Base-by-base conservation (phyloP, 345 rosid species). In the Streptanthus diversifolius region DNA sequence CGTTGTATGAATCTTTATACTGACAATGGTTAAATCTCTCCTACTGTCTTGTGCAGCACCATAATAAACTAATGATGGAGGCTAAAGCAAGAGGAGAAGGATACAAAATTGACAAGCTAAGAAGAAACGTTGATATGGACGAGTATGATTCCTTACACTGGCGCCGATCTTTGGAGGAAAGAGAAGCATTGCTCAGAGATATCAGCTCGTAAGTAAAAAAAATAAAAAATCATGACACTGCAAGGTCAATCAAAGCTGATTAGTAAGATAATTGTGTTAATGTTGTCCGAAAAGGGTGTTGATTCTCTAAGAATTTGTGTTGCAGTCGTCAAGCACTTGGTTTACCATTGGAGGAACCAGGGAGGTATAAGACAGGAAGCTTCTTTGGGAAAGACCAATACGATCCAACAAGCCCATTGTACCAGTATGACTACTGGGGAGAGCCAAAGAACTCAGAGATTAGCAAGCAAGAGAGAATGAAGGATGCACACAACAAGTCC, bases 101-200 rank as follows among this genome's bases (percentile, higher is more conserved):
- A 21, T 88, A 93, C 77, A 91, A 91, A 81, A 84, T 91, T 25
- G 29, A 74, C 71, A 81, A 86, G 79, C 82, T 93, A 69, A 85
- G 82, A 75, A 80, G 97, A 75, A 89, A 91, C 77, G 76, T 72
- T 44, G 98, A 93, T 77, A 91, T 93, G 98, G 98, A 93, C 67
- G 97, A 89, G 79, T 93, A 88, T 71, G 97, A 93, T 78, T 67
- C 72, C 51, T 55, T 91, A 56, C 98, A 93, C 59, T 93, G 96
- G 97, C 89, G 84, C 52, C 88, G 97, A 36, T 93, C 98, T 59
- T 76, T 85, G 12, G 96, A 89, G 76, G 98, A 93, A 87, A 88
- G 98, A 75, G 98, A 91, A 81, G 97, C 96, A 78, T 85, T 93
- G 78, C 64, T 89, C 72, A 81, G 98, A 85, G 98, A 93, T 70